Base-by-base conservation (phyloP, 2,329 filamentous ascomycete genomes). In the Nemania sp. region DNA sequence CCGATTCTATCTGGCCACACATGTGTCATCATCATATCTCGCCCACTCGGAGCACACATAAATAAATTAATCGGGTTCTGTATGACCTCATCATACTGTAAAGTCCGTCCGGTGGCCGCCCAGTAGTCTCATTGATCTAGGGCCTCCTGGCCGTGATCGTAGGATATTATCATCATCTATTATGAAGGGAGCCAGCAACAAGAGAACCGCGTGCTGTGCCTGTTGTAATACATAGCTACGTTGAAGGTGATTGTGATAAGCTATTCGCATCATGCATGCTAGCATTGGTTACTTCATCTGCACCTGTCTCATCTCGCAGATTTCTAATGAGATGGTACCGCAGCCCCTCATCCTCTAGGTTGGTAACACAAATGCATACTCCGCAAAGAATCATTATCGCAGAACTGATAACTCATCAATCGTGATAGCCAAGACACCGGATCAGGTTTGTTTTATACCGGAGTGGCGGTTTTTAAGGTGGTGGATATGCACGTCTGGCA, bases 401-500 rank as follows among this genome's bases (percentile, higher is more conserved):
- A 43, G 29, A 20, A 1, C 41, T 41, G 35, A 11, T 32, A 49
- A 41, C 18, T 64, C 5, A n/a, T 43, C n/a, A 5, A 43, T 41
- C 2, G 10, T 43, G 45, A 29, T 24, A 27, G 4, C 53, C 22
- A 35, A 11, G 24, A 13, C 24, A 24, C 20, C 7, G 29, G 20
- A 29, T 43, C 24, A 24, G 41, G 41, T 51, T 64, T 24, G 7
- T 13, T n/a, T 3, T 18, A 22, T 26, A 24, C 6, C 3, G 15
- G n/a, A 24, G 29, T 43, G 32, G 41, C 43, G 5, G 49, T 51
- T 38, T n/a, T 38, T 10, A 49, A 45, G 41, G 11, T 32, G 38
- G 51, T 47, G 11, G 4, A 38, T 41, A 56, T 63, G 52, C 43
- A 57, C 49, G 43, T 51, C 43, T 43, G 58, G 20, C 52, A 55